Base-by-base conservation (phyloP, 352 stramenopile genomes). In the Pythium monospermum region DNA sequence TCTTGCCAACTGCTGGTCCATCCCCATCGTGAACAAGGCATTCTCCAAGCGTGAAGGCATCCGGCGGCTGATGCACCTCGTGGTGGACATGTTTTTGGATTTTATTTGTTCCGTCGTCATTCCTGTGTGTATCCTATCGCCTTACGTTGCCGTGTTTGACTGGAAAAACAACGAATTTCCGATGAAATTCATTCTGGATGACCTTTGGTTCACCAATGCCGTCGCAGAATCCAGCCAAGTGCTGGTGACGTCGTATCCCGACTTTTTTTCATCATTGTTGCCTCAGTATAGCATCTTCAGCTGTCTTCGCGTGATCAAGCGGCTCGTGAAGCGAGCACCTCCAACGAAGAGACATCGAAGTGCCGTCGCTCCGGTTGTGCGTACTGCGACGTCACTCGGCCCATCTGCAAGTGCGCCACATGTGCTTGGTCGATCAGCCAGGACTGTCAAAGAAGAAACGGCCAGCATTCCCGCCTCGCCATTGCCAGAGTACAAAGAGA, bases 151-250 rank as follows among this genome's bases (percentile, higher is more conserved):
- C 1, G 18, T 23, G 4, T 63, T 54, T 21, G 42, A 58, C 13
- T 49, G 42, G 39, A 13, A 11, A 2, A 46, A 8, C 2, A 30
- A 30, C 4, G 19, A 12, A 23, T 64, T 55, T 37, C 42, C 48
- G 11, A 2, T 19, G 0, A 11, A 25, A 3, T 23, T 49, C 2
- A 3, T 54, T 1, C 8, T 15, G 2, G 30, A 57, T 16, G 49
- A 64, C 13, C 18, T 53, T 1, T 64, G 57, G 49, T 48, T 51
- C 26, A 33, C 31, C 7, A 58, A 55, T 30, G 49, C 49, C 1
- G 28, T 60, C 18, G 37, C 43, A 2, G 53, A 60, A 25, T 37
- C 12, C 15, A n/a, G 27, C 3, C 44, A 60, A 22, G 45, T 52
- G 18, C 44, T 60, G 3, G 30, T 60, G 4, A 60, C 53, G 2